Percentiles rank a stretch among this genome's conserved stretches.
phyloP scores from a whole-genome alignment of 1,284 basidiomycete genomes.

The Microbotryum lychnidis-dioicae region DNA sequence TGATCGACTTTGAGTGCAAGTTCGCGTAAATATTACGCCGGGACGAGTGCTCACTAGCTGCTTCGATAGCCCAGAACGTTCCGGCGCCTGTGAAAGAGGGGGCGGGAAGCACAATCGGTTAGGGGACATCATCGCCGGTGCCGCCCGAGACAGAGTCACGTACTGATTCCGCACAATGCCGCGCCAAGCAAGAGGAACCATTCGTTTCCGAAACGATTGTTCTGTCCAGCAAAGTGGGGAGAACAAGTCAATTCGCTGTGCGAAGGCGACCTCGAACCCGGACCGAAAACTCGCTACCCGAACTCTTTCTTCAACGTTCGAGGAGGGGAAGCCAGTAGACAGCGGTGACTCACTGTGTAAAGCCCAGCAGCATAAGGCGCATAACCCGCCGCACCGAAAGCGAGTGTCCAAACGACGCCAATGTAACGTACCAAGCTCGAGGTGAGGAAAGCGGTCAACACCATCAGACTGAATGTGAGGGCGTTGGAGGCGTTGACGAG shows the following conservation, averaged over 20 bases:
- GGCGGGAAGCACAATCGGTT: background rate
- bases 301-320: too few species aligned
- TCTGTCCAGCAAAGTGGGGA: constrained; percentile 14
- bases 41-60: constrained; percentile 29
- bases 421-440: constrained; percentile 8
- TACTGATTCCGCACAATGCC: constrained; percentile 37
- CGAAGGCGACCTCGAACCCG: too few species aligned
- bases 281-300: too few species aligned
- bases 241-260: too few species aligned
- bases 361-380: constrained; percentile 26
- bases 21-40: constrained; percentile 37
- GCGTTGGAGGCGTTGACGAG: constrained; percentile 35
- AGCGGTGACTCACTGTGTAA: constrained; percentile 37
- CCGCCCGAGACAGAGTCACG: too few species aligned
- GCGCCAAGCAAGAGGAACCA: constrained; percentile 42
- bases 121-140: too few species aligned
- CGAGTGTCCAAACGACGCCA: constrained; percentile 19
- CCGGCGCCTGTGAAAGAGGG: constrained; percentile 6
- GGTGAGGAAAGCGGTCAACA: constrained; percentile 21
- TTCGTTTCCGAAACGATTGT: constrained; percentile 33
- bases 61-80: constrained; percentile 8
- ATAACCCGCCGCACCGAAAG: constrained; percentile 29
- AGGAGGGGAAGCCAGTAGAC: too few species aligned
- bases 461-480: constrained; percentile 38
- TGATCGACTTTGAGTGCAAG: too few species aligned